Evolutionary conservation across 805 yeast genomes (phyloP).

Genomic region (Zygosaccharomyces pseudorouxii): DNA sequence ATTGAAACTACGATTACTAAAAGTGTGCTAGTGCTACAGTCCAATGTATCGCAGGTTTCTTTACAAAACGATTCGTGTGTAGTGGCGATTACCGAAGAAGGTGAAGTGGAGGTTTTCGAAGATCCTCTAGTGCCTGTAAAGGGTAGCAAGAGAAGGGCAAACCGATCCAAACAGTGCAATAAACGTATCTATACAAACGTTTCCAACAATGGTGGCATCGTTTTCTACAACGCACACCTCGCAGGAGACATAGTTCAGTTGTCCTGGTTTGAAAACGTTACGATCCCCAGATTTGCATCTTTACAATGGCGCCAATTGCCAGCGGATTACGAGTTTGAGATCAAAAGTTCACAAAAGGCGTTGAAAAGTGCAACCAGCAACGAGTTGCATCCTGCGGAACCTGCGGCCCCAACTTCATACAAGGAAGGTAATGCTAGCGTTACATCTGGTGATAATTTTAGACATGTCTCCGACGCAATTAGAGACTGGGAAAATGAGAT

Average conservation of each 20-base stretch:
- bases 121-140: constrained; percentile 42
- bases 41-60: constrained; percentile 49
- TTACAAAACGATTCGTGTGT: constrained; percentile 32
- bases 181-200: constrained; percentile 34
- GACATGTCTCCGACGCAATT: constrained; percentile 45
- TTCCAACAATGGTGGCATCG: constrained; percentile 21
- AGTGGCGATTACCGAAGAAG: constrained; percentile 65
- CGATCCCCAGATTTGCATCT: constrained; percentile 38
- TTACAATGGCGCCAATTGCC: constrained; percentile 8
- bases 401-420: constrained; percentile 52
- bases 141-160: constrained; percentile 44
- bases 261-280: constrained; percentile 51
- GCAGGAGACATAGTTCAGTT: constrained; percentile 53
- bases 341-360: constrained; percentile 14
- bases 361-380: neutral
- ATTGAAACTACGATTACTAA: constrained; percentile 35
- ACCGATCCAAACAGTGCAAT: constrained; percentile 49
- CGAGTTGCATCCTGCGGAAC: constrained; percentile 37
- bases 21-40: constrained; percentile 65
- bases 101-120: constrained; percentile 65
- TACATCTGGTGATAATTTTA: constrained; percentile 59
- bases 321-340: neutral
- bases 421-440: constrained; percentile 58
- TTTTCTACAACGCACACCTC: constrained; percentile 49
- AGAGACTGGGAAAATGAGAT: constrained; percentile 42